Conservation (phyloP, 345 rosid species). For the Toxicodendron radicans region DNA sequence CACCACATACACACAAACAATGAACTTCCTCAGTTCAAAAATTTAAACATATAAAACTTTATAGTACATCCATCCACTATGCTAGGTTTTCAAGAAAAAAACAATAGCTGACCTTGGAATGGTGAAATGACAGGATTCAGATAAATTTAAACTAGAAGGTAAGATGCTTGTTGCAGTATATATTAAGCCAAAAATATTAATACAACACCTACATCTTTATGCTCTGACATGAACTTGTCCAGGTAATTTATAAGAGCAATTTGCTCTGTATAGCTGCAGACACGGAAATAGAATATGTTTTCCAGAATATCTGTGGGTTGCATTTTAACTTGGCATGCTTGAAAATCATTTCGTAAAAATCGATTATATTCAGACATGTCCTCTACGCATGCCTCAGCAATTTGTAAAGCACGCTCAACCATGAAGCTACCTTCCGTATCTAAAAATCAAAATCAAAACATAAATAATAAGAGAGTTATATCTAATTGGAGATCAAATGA, state of each 20-base stretch:
- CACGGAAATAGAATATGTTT: slow-evolving; percentile 78
- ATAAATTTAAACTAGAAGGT: neutral
- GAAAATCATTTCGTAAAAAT: slow-evolving; percentile 48
- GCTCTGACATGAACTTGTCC: slow-evolving; percentile 75
- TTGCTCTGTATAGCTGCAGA: slow-evolving; percentile 89
- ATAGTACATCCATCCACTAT: neutral
- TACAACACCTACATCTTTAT: slow-evolving; percentile 58
- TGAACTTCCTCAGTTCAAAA: neutral
- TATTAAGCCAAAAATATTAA: neutral
- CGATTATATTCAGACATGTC: slow-evolving; percentile 63
- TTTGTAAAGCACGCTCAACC: slow-evolving; percentile 88
- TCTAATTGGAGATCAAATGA: neutral
- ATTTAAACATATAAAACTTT: neutral
- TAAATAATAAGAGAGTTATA: neutral
- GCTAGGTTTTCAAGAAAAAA: neutral
- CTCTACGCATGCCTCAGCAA: slow-evolving; percentile 75
- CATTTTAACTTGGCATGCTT: slow-evolving; percentile 43
- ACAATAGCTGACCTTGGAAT: neutral
- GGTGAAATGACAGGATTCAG: slow-evolving; percentile 5
- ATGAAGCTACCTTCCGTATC: slow-evolving; percentile 98
- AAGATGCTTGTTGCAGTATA: neutral
- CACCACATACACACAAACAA: neutral
- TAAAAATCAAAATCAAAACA: slow-evolving; percentile 25
- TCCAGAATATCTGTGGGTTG: slow-evolving; percentile 66
- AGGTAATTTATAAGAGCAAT: slow-evolving; percentile 74